These are phyloP conservation scores for Quercus phellos DNA, from an alignment of 331 rosid species.

Conservation along the genomic window DNA sequence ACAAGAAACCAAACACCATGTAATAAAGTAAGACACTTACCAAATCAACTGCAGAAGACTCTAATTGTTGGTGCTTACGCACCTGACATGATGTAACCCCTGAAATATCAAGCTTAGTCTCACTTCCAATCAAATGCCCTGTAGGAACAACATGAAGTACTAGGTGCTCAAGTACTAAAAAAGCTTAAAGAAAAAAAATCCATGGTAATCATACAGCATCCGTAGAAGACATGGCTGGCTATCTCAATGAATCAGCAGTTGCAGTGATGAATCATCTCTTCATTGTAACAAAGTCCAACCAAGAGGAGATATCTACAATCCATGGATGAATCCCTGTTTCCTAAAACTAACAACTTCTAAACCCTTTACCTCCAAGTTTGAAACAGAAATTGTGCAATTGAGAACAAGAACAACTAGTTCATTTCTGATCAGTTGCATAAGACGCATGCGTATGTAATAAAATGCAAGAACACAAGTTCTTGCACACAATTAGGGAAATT, in stretches of 20 bases:
- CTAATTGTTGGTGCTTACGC: constrained; percentile 25
- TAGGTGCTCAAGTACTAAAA: constrained; percentile 9
- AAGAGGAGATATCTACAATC: constrained; percentile 26
- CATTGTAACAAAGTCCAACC: constrained; percentile 29
- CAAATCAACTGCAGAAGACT: constrained; percentile 36
- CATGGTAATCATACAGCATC: constrained; percentile 23
- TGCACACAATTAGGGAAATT: background rate
- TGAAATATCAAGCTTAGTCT: constrained; percentile 38
- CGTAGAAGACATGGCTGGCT: constrained; percentile 24
- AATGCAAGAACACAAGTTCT: background rate
- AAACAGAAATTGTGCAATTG: constrained; percentile 3
- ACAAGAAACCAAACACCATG: background rate
- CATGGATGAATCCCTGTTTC: constrained; percentile 27
- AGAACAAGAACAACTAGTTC: constrained; percentile 12
- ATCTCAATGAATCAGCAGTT: constrained; percentile 28
- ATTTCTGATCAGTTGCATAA: constrained; percentile 10
- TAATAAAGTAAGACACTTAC: constrained; percentile 27
- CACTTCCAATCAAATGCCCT: constrained; percentile 37
- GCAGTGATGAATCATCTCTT: constrained; percentile 28
- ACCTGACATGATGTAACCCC: constrained; percentile 29
- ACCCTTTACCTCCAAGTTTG: constrained; percentile 25
- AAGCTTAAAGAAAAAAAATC: constrained; percentile 1
- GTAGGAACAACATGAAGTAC: constrained; percentile 18
- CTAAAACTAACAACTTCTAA: constrained; percentile 19
- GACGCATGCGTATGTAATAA: background rate